Base-by-base conservation (phyloP, 2,329 filamentous ascomycete species). In the Pseudonectria buxi region DNA sequence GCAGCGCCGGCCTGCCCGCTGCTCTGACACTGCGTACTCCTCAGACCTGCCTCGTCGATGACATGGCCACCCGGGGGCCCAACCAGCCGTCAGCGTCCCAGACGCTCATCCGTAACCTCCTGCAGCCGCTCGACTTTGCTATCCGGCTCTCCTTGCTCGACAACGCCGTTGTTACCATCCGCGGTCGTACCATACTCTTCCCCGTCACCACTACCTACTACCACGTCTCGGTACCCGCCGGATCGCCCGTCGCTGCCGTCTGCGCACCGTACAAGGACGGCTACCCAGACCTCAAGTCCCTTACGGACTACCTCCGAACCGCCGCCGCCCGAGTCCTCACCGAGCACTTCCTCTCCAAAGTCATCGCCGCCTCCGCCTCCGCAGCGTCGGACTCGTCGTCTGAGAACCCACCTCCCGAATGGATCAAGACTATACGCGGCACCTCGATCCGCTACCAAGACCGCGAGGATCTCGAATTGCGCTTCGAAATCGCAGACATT, bases 81-180 rank as follows among this genome's bases (percentile, higher is more conserved):
- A 63, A 64, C 32, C 61, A 63, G 22, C 57, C 58, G 3, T 53
- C 62, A 4, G 58, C 61, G 3, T 64, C 68, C 3, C 69, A 73
- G 33, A 56, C 62, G 3, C 61, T 76, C 28, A 55, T 70, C 36
- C 59, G 61, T 37, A 62, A 56, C 33, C 55, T 63, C 33, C 55
- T 76, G 2, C 55, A 70, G 30, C 57, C 58, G 6, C 59, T 65
- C 22, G 60, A 60, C 14, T 65, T 62, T 39, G 47, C 47, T 49
- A 62, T 72, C 34, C 63, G 68, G 26, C 47, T 76, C 10, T 58
- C 54, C 24, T 58, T 78, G 33, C 65, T 69, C 3, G 62, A 69
- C 0, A 57, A 63, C 11, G 53, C 57, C 4, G 58, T 60, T 7
- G 44, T 75, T 16, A 57, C 60, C 26, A 57, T 76, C 40, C 62